phyloP scores from a whole-genome alignment of 257 asterid genomes.

The Scutellaria minor region DNA sequence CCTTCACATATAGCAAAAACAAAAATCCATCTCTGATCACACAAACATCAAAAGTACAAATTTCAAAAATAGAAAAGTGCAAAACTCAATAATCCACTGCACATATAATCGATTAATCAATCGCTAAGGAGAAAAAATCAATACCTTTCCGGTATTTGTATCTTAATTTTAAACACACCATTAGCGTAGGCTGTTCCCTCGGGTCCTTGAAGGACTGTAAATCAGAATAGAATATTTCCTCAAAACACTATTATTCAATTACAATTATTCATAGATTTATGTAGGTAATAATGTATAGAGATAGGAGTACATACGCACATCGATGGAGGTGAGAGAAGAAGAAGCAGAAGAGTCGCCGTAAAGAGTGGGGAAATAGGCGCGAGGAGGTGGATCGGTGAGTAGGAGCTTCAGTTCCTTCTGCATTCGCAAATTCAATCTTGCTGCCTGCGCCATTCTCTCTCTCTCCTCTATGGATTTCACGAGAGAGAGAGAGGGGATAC shows the following conservation, averaged over 20 bases:
- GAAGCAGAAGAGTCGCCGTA: slow-evolving; percentile 47
- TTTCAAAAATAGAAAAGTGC: not conserved
- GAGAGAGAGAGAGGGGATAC: not conserved
- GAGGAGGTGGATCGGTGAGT: slow-evolving; percentile 82
- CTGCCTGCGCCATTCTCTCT: slow-evolving; percentile 71
- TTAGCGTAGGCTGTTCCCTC: slow-evolving; percentile 71
- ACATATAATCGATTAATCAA: not conserved
- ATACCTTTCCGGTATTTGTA: slow-evolving; percentile 83
- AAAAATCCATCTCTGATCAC: not conserved
- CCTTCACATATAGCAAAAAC: slow-evolving; percentile 42
- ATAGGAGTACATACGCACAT: slow-evolving; percentile 51
- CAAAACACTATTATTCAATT: not conserved
- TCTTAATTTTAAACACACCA: slow-evolving; percentile 66
- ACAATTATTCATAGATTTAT: not conserved
- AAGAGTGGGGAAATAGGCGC: slow-evolving; percentile 73
- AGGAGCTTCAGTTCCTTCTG: slow-evolving; percentile 84
- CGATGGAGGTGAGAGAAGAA: slow-evolving; percentile 63
- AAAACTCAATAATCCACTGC: not conserved
- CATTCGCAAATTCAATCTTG: slow-evolving; percentile 75
- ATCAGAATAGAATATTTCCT: not conserved
- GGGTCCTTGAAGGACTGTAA: slow-evolving; percentile 74
- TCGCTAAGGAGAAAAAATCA: not conserved
- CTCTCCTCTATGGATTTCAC: not conserved
- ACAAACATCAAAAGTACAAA: slow-evolving; percentile 4
- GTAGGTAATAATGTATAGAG: not conserved